Evolutionary conservation across 305 asterid species (phyloP), one percentile per base, ranked within the genome.

Genomic region (Fraxinus sp.): DNA sequence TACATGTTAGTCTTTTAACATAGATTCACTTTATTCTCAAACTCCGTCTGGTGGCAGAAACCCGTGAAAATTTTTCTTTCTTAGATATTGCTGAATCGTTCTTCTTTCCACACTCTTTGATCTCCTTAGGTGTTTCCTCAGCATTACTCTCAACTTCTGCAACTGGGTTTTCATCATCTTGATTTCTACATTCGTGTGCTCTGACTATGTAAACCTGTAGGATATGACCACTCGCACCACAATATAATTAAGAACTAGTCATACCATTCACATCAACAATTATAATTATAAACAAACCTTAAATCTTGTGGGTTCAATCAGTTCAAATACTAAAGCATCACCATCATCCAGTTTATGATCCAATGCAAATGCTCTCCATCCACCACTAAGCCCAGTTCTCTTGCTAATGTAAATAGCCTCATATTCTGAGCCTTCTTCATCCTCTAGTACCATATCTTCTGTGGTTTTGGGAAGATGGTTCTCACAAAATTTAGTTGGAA

Each of bases 301-400:
- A 74, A 95, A 94, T 86, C 90, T 92, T 78, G 92, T 88, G 78
- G 94, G 91, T 85, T 94, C 89, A 36, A 87, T 82, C 90, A 95
- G 78, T 82, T 95, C 97, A 86, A 93, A 93, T 77, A 93, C 91
- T 71, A 91, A 78, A 80, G 98, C 97, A 87, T 95, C 97, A 11
- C 99, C 99, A 73, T 95, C 99, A 79, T 92, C 98, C 82, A 95
- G 83, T 80, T 95, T 94, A 83, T 95, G 98, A 71, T 94, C 95
- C 52, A 95, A 73, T 7, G 99, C 97, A 81, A 95, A 94, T 24
- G 91, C 98, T 90, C 99, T 91, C 99, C 99, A 95, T 81, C 98
- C 97, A 39, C 98, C 98, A 74, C 98, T 94, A 49, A 95, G 88
- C 81, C 98, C 98, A 24, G 85, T 66, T 90, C 95, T 91, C 88